A percentile compares a stretch with the other conserved stretches of the same genome.
Evolutionary conservation across 2,329 filamentous ascomycete species (phyloP).

Genomic region (Talaromyces rugulosus): DNA sequence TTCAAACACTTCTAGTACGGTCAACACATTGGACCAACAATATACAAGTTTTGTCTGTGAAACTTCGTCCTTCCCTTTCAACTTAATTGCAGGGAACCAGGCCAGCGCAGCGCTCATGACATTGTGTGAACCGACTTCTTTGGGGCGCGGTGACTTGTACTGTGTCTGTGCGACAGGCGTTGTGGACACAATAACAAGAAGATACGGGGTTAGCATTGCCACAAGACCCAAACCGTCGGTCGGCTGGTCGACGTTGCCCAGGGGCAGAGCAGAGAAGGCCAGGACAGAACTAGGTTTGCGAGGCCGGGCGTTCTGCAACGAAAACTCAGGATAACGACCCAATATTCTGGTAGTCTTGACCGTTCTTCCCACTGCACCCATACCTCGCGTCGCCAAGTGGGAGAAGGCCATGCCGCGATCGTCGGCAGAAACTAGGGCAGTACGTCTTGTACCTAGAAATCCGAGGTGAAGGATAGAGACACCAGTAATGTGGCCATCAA

Average conservation of each 20-base stretch:
- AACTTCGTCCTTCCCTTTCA: constrained; percentile 70
- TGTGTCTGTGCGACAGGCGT: constrained; percentile 95
- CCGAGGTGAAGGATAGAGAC: constrained; percentile 84
- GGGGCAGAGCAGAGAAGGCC: constrained; percentile 80
- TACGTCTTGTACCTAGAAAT: constrained; percentile 88
- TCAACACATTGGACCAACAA: constrained; percentile 98
- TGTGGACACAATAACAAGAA: constrained; percentile 94
- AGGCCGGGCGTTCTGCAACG: constrained; percentile 58
- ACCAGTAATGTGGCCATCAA: constrained; percentile 76
- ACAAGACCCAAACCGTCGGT: constrained; percentile 87
- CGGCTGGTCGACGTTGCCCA: constrained; percentile 88
- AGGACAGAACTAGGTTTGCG: constrained; percentile 92
- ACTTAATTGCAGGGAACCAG: constrained; percentile 93
- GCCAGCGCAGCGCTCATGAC: constrained; percentile 90
- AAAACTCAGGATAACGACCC: constrained; percentile 76
- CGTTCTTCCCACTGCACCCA: constrained; percentile 76
- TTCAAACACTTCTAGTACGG: constrained; percentile 82
- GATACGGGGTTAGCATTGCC: constrained; percentile 90
- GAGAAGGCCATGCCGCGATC: constrained; percentile 97
- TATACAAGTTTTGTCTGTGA: constrained; percentile 83
- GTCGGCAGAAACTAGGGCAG: constrained; percentile 90
- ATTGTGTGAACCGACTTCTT: constrained; percentile 84
- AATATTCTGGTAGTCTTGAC: constrained; percentile 89
- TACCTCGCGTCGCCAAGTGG: constrained; percentile 85
- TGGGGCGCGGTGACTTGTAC: constrained; percentile 86